Base-by-base conservation (phyloP, 768 basidiomycete genomes). In the Suillus bovinus region DNA sequence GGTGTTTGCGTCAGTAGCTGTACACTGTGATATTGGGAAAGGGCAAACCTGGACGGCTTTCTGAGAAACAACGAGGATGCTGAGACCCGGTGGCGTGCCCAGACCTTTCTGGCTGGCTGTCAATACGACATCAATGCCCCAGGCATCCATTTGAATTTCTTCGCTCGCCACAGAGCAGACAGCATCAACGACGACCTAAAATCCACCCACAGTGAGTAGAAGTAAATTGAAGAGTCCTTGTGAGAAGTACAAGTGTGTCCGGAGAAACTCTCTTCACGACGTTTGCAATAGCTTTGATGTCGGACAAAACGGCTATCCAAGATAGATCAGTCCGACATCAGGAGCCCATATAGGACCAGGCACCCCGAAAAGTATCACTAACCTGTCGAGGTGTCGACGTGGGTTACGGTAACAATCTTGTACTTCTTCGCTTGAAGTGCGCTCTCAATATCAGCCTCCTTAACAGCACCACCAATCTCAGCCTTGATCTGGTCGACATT, bases 151-250 rank as follows among this genome's bases (percentile, higher is more conserved):
- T 50, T 82, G 86, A 69, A 99, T 95, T 73, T 98, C 94, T 74
- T 99, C 97, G 68, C 90, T 93, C 5, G 93, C 97, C 17, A 98
- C 94, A 2, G 94, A 90, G 77, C 97, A 99, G 31, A 99, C 96
- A n/a, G 86, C 93, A 71, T 99, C 97, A 62, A 94, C 80, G 11
- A 91, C 80, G 47, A 94, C 80, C 89, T 91, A 61, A 27, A 22
- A 62, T 49, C 22, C 14, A 16, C 50, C 29, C 11, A 22, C 39
- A 13, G 52, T 54, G 57, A 24, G 11, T 17, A 46, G 3, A 20
- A 10, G 2, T 44, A n/a, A 36, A 24, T 46, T 39, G 58, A 2
- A 44, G 31, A n/a, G 5, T 46, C 17, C 29, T 41, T 10, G 60
- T 39, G 9, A 24, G 31, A 67, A 71, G 38, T 66, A 93, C 91